Conservation (phyloP, 1,284 basidiomycete species). For the Rhodotorula glutinis region DNA sequence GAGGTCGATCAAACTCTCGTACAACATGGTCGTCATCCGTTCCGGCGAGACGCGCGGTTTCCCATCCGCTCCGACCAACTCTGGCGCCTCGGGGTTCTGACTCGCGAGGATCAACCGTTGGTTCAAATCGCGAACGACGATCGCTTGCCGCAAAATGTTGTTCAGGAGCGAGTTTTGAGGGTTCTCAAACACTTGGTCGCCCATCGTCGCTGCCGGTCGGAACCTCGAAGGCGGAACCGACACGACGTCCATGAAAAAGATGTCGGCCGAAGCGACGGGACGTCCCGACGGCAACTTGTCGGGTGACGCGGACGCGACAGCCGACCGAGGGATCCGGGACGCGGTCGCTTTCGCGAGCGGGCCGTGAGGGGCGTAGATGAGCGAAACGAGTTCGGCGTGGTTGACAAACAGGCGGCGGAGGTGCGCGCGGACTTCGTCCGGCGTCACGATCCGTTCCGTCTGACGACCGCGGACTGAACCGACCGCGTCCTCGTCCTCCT, state of each 20-base stretch:
- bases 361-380: slow-evolving; percentile 91
- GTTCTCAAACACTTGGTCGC: slow-evolving; percentile 91
- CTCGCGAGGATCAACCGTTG: slow-evolving; percentile 62
- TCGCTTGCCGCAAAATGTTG: slow-evolving; percentile 66
- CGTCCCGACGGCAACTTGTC: slow-evolving; percentile 17
- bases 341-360: slow-evolving; percentile 58
- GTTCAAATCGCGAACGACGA: slow-evolving; percentile 75
- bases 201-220: slow-evolving; percentile 89
- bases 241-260: slow-evolving; percentile 95
- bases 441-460: slow-evolving; percentile 85
- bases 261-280: slow-evolving; percentile 70
- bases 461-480: slow-evolving; percentile 67
- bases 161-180: slow-evolving; percentile 93
- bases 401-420: slow-evolving; percentile 83
- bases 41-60: slow-evolving; percentile 52
- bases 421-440: slow-evolving; percentile 90
- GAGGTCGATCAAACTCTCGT: slow-evolving; percentile 81
- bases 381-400: slow-evolving; percentile 73
- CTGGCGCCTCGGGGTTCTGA: slow-evolving; percentile 52
- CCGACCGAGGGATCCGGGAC: slow-evolving; percentile 28
- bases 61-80: slow-evolving; percentile 33
- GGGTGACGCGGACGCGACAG: slow-evolving; percentile 48
- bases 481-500: slow-evolving; percentile 35
- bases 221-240: slow-evolving; percentile 93
- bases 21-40: slow-evolving; percentile 65